Evolutionary conservation across 495 filamentous ascomycete species (phyloP).

Genomic region (Penicillium parvum): DNA sequence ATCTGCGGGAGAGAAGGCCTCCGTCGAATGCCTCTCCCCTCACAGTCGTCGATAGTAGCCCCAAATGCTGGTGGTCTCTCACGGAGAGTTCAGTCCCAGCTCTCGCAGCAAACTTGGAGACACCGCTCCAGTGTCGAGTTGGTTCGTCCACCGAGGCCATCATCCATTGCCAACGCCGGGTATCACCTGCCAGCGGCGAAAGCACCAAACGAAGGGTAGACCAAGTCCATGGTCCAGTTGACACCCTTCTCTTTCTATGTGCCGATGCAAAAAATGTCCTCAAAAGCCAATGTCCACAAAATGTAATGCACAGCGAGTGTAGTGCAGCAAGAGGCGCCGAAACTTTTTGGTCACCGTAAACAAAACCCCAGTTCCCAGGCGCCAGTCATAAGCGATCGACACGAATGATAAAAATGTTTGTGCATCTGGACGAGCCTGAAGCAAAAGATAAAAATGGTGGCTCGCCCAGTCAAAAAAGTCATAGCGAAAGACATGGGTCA

Average conservation of each 20-base stretch:
- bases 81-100: background rate
- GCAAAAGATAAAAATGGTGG: slow-evolving; percentile 24
- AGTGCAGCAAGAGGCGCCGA: slow-evolving; percentile 38
- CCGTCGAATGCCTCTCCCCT: background rate
- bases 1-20: background rate
- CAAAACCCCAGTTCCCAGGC: slow-evolving; percentile 33
- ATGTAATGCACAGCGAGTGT: slow-evolving; percentile 44
- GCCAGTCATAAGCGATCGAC: slow-evolving; percentile 47
- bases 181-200: slow-evolving; percentile 21
- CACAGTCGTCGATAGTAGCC: background rate
- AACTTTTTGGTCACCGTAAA: slow-evolving; percentile 28
- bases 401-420: slow-evolving; percentile 39
- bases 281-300: too few relatives aligned
- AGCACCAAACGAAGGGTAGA: slow-evolving; percentile 13
- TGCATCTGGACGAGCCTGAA: slow-evolving; percentile 37
- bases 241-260: slow-evolving; percentile 32
- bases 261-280: slow-evolving; percentile 42
- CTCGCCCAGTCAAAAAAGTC: slow-evolving; percentile 34
- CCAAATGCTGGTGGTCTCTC: too few relatives aligned
- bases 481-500: slow-evolving; percentile 41
- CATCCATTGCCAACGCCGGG: slow-evolving; percentile 11
- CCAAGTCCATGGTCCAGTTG: slow-evolving; percentile 5
- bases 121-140: too few relatives aligned
- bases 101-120: slow-evolving; percentile 2
- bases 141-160: background rate